These are phyloP conservation scores for Gelatoporia subvermispora DNA, from an alignment of 768 basidiomycete species.

Conservation along the genomic window DNA sequence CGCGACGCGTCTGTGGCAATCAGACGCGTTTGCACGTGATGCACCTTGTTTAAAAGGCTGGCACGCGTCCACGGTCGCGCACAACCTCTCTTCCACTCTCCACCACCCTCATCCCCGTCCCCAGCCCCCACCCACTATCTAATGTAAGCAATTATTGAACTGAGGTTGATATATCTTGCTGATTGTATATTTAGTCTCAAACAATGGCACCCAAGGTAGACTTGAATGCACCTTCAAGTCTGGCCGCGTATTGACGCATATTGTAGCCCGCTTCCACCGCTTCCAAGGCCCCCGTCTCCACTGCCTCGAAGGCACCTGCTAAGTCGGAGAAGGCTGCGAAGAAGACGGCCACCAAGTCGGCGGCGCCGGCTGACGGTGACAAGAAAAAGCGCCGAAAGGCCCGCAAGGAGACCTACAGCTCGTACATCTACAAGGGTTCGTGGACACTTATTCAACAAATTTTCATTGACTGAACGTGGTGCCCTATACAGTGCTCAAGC, in stretches of 20 bases:
- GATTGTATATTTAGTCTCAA: constrained; percentile 4
- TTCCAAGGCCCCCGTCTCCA: constrained; percentile 52
- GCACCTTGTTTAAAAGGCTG: constrained; percentile 16
- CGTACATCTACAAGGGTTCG: constrained; percentile 81
- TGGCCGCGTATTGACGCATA: constrained; percentile 2
- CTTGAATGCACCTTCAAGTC: neutral
- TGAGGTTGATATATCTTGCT: neutral
- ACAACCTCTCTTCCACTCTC: constrained; percentile 12
- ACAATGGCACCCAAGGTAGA: constrained; percentile 26
- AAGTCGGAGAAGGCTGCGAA: constrained; percentile 40
- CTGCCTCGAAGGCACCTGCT: constrained; percentile 35
- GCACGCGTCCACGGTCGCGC: constrained; percentile 9
- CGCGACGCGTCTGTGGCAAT: constrained; percentile 16
- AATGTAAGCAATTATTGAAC: neutral
- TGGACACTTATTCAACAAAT: neutral
- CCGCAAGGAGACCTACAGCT: constrained; percentile 79
- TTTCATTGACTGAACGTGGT: neutral
- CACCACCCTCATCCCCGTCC: constrained; percentile 13
- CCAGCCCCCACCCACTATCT: neutral
- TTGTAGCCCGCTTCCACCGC: constrained; percentile 45
- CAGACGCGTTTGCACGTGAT: constrained; percentile 19
- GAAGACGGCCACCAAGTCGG: constrained; percentile 57
- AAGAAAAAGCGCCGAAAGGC: constrained; percentile 81
- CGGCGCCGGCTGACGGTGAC: constrained; percentile 49
- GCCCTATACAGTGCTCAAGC: constrained; percentile 61